phyloP scores from a whole-genome alignment of 2,329 filamentous ascomycete species.

The Sordariomycetes sp. region DNA sequence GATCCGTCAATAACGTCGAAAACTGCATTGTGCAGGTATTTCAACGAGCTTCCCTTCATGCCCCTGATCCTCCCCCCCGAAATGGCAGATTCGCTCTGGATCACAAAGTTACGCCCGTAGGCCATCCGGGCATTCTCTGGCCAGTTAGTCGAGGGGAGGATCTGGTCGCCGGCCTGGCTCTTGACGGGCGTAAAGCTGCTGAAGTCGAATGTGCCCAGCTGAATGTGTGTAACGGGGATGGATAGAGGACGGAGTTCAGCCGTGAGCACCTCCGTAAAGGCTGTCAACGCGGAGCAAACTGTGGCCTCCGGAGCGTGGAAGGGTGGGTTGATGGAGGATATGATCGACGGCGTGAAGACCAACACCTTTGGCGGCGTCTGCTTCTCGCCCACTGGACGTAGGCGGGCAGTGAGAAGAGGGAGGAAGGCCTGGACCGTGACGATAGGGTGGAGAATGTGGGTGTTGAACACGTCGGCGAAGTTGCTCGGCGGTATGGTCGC shows the following conservation, averaged over 20 bases:
- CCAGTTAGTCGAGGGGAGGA: constrained; percentile 46
- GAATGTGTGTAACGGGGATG: constrained; percentile 76
- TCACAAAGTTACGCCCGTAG: constrained; percentile 53
- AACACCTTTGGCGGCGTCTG: constrained; percentile 55
- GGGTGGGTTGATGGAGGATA: constrained; percentile 67
- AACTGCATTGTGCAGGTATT: constrained; percentile 74
- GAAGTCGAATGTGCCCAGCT: constrained; percentile 85
- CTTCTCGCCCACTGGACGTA: constrained; percentile 40
- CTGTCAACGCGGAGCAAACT: constrained; percentile 75
- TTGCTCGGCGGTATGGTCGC: constrained; percentile 74
- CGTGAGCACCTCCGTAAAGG: constrained; percentile 71
- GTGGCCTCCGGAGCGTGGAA: constrained; percentile 81
- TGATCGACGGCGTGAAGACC: constrained; percentile 69
- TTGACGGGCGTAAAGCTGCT: constrained; percentile 46
- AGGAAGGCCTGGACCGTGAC: constrained; percentile 82
- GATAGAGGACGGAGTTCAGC: constrained; percentile 67
- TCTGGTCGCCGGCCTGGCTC: constrained; percentile 13
- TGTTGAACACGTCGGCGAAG: constrained; percentile 86
- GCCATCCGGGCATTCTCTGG: constrained; percentile 45
- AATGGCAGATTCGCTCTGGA: constrained; percentile 43
- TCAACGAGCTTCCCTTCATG: constrained; percentile 58
- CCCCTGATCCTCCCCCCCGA: constrained; percentile 47
- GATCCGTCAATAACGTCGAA: constrained; percentile 76
- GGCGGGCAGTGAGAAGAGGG: constrained; percentile 58
- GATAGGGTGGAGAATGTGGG: constrained; percentile 81